Conservation (phyloP, 1,284 basidiomycete species). For the Phylloporus sp. region DNA sequence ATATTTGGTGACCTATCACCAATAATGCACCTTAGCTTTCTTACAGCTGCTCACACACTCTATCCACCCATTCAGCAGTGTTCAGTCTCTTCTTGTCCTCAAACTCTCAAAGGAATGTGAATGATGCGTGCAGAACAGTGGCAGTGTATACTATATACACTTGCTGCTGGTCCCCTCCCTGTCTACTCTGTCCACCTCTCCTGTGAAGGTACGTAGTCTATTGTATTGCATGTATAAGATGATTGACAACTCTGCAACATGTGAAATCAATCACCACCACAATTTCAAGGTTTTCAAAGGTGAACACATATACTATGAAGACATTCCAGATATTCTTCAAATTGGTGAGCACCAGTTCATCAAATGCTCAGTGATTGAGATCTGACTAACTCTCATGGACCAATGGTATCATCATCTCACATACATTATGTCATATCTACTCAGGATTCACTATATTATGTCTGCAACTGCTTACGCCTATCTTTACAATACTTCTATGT, state of each 20-base stretch:
- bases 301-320: background rate
- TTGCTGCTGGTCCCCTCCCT: background rate
- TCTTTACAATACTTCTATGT: background rate
- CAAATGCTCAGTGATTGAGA: background rate
- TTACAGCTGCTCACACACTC: background rate
- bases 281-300: background rate
- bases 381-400: background rate
- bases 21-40: too few relatives aligned
- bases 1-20: background rate
- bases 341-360: slow-evolving; percentile 3
- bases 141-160: background rate
- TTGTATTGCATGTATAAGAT: background rate
- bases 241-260: background rate
- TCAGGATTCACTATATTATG: background rate
- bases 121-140: background rate
- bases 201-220: background rate
- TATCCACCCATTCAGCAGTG: background rate
- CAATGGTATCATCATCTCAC: background rate
- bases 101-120: background rate
- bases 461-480: background rate
- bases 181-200: background rate
- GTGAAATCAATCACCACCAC: background rate
- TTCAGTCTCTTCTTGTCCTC: background rate
- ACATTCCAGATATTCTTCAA: background rate
- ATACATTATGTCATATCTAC: background rate